Base-by-base conservation (phyloP, 2,329 filamentous ascomycete species). In the Alternaria burnsii region DNA sequence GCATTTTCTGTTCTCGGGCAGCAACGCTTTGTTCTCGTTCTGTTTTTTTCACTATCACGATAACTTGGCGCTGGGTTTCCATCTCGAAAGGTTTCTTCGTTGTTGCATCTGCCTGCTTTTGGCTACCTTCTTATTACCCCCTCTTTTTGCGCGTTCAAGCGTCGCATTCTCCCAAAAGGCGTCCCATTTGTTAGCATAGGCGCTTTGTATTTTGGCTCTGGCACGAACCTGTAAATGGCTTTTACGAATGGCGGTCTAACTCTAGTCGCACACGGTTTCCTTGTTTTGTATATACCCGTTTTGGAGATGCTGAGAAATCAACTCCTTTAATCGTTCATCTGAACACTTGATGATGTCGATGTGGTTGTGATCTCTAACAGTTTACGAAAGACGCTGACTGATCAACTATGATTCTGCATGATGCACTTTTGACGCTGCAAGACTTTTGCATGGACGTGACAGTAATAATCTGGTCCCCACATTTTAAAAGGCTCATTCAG, bases 61-160 rank as follows among this genome's bases (percentile, higher is more conserved):
- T 47, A 41, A 60, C 46, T 50, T 26, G 53, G 40, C 16, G 20
- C 24, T n/a, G 28, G 52, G 46, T 32, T 10, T 22, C 18, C 20
- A 40, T n/a, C 26, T 36, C 28, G 47, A 36, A 28, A 16, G 20
- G 26, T 44, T 30, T 36, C 22, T 32, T 7, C n/a, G 24, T 28
- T 44, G 16, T 32, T 44, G 30, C n/a, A 22, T 32, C 22, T 22
- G 36, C 32, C 28, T 43, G 34, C 18, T 24, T 11, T n/a, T 36
- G 36, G 26, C 36, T 43, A 11, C 30, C 3, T 44, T 41, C 38
- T 55, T 36, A 18, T 12, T 26, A 24, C 22, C 43, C 43, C 46
- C 51, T 32, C 24, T 22, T 14, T 36, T n/a, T 42, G 36, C 30
- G 36, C 53, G 58, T 60, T 60, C n/a, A 42, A 57, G 58, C 53